Base-by-base conservation (phyloP, 345 rosid species). In the Hibiscus trionum region DNA sequence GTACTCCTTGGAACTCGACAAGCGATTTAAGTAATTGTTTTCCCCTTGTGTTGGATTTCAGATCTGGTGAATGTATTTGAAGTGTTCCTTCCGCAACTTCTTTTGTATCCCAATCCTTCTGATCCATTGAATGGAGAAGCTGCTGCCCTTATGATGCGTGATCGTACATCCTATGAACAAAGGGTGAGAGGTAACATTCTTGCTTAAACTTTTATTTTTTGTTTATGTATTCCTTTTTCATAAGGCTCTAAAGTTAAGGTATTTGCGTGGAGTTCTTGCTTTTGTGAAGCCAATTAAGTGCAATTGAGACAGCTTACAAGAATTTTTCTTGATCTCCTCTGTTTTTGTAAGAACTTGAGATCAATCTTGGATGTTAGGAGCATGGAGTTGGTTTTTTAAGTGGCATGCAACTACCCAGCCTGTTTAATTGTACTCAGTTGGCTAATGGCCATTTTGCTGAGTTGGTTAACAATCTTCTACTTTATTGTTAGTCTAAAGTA, bases 81-180 rank as follows among this genome's bases (percentile, higher is more conserved):
- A 82, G 90, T 88, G 68, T 96, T 96, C 75, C 97, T 96, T 76
- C 99, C 99, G 61, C 99, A 96, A 81, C 96, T 96, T 74, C 98
- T 96, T 72, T 72, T 96, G 82, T 93, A 96, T 81, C 98, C 99
- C 62, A 96, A 96, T 73, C 93, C 99, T 37, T 88, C 97, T 0
- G 96, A 93, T 79, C 99, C 99, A 33, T 85, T 96, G 84, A 93
- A 96, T 66, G 98, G 96, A 35, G 99, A 96, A 77, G 97, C 99
- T 76, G 97, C 98, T 84, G 95, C 98, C 0, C 75, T 96, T 29
- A 85, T 91, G 97, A 89, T 91, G 93, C 98, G 91, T 69, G 98
- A 96, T 81, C 91, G 88, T 31, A 69, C 85, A 70, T 79, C 86
- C 73, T 96, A 89, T 81, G 98, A 96, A 15, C 90, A 79, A 62